Conservation (phyloP, 441 rosid genomes). For the Pelargonium citronellum region DNA sequence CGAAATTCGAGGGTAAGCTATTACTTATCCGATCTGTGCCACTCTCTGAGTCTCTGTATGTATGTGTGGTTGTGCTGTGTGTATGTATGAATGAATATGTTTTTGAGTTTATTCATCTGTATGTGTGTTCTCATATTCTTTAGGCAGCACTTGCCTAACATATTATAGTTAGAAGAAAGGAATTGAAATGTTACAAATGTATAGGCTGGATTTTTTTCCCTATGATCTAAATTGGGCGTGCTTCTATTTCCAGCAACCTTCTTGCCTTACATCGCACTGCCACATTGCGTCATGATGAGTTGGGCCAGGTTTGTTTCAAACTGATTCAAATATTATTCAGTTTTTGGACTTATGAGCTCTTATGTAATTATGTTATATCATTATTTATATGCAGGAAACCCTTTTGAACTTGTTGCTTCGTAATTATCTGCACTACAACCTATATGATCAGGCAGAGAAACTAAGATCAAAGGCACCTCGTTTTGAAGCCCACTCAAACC, state of each 20-base stretch:
- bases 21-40: conserved; percentile 4
- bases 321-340: not conserved
- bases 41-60: conserved; percentile 20
- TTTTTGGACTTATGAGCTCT: not conserved
- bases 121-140: not conserved
- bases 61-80: conserved; percentile 5
- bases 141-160: not conserved
- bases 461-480: conserved; percentile 58
- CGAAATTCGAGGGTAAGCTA: conserved; percentile 60
- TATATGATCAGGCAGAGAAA: conserved; percentile 62
- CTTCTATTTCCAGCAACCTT: not conserved
- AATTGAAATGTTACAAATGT: not conserved
- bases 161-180: not conserved
- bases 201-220: not conserved
- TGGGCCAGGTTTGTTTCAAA: conserved; percentile 19
- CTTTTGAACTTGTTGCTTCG: conserved; percentile 50
- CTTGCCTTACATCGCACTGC: conserved; percentile 21
- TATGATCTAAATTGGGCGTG: not conserved
- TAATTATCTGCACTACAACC: conserved; percentile 52
- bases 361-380: not conserved
- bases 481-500: conserved; percentile 66
- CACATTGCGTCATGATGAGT: conserved; percentile 24
- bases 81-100: not conserved
- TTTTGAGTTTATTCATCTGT: not conserved
- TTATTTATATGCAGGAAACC: conserved; percentile 11